These are phyloP conservation scores for Chlorella variabilis DNA, from an alignment of 163 green algal species.

Conservation along the genomic window DNA sequence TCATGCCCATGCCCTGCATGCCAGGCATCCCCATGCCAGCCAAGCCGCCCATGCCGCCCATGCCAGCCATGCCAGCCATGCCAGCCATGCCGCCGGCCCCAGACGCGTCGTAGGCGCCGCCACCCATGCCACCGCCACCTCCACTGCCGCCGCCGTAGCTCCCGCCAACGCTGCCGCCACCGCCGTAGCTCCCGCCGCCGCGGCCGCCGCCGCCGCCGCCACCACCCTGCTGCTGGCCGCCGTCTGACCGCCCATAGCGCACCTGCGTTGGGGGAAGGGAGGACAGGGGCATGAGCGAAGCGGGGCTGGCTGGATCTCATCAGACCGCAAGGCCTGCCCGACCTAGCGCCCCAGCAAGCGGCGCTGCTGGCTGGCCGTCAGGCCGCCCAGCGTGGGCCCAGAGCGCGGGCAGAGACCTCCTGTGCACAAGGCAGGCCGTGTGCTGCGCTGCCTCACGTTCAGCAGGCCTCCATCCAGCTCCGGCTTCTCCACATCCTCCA, in stretches of 20 bases:
- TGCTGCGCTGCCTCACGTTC: conserved; percentile 60
- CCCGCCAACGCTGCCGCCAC: conserved; percentile 16
- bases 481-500: conserved; percentile 58
- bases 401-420: too few relatives aligned
- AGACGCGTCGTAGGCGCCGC: conserved; percentile 6
- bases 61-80: neutral
- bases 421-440: too few relatives aligned
- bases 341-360: too few relatives aligned
- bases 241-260: neutral
- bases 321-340: too few relatives aligned
- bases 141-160: conserved; percentile 19
- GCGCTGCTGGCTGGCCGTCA: too few relatives aligned
- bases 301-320: too few relatives aligned
- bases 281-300: neutral
- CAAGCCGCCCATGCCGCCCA: conserved; percentile 12
- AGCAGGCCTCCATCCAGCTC: conserved; percentile 62
- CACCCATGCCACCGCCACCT: conserved; percentile 24
- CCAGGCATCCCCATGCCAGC: neutral
- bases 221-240: neutral
- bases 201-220: conserved; percentile 12
- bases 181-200: conserved; percentile 14
- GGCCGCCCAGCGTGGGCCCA: too few relatives aligned
- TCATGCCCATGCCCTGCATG: conserved; percentile 30
- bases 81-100: conserved; percentile 22
- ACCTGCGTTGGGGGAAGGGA: conserved; percentile 2